Conservation (phyloP, 108 stramenopile species). For the Aurantiochytrium sp. region DNA sequence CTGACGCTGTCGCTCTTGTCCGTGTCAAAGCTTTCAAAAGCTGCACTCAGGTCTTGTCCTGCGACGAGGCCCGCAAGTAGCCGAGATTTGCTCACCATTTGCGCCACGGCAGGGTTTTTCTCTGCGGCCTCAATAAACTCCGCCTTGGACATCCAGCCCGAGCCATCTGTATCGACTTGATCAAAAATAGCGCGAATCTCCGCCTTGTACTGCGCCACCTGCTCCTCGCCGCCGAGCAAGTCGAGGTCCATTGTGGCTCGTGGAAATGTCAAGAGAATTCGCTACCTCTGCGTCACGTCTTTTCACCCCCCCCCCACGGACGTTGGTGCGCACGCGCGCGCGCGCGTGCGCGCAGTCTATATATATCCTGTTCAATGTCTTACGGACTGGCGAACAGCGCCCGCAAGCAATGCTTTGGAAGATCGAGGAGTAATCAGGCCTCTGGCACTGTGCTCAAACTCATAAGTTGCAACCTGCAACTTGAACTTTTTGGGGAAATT, state of each 20-base stretch:
- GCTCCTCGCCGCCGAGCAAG: not conserved
- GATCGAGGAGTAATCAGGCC: no score
- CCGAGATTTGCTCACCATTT: not conserved
- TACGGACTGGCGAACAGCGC: no score
- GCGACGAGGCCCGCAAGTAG: not conserved
- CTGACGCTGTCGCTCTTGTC: not conserved
- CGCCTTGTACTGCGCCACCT: not conserved
- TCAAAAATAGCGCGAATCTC: not conserved
- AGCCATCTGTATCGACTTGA: not conserved
- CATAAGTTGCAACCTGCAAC: no score
- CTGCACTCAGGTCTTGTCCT: not conserved
- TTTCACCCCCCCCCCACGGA: no score
- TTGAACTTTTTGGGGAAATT: no score
- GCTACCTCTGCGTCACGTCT: not conserved
- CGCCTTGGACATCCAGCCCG: not conserved
- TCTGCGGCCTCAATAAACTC: not conserved
- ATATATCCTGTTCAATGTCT: no score
- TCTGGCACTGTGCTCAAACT: no score
- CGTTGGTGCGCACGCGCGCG: no score
- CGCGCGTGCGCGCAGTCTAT: no score
- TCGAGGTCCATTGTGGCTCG: not conserved
- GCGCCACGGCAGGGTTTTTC: not conserved
- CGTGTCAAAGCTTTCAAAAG: constrained; percentile 2
- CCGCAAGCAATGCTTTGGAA: no score
- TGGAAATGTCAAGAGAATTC: no score